Base-by-base conservation (phyloP, 2,329 filamentous ascomycete genomes). In the Colletotrichum scovillei region DNA sequence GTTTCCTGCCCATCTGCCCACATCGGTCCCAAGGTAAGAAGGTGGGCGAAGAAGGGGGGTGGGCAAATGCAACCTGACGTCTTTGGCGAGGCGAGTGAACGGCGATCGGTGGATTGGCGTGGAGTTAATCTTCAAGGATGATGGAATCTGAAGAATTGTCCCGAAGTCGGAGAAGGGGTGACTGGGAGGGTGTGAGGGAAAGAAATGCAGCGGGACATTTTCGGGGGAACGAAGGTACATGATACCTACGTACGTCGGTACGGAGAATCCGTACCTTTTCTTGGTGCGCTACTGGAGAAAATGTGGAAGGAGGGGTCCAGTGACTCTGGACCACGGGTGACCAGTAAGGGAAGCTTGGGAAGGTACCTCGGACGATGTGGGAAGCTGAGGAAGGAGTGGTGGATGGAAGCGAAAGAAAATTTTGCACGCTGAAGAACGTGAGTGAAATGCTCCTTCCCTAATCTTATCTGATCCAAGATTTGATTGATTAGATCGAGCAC, bases 391-490 rank as follows among this genome's bases (percentile, higher is more conserved):
- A 16, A 42, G 38, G 35, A 38, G 35, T 35, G 35, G 14, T 42
- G 35, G 32, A 12, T 5, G 35, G 35, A 16, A 42, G 22, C 16
- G 49, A 35, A 12, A n/a, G 19, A 72, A 72, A 35, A 22, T 35
- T 73, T 67, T 74, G 71, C 71, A 58, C 42, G 63, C 26, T 52
- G 59, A 30, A 53, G 24, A 55, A 42, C 0, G 38, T 42, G 38
- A 42, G 26, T 38, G 28, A 69, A 58, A 65, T 55, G 52, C 30
- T 67, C 46, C 53, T 67, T 56, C 67, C 57, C 58, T 72, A 67
- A 74, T 74, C 72, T 74, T 74, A 74, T 74, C 72, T 71, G 72
- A 74, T 74, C 72, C 62, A 63, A 74, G 72, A 74, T 74, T 56
- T 71, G 72, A 74, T 74, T 72, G 72, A 74, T 74, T 72, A 74